Base-by-base conservation (phyloP, 768 basidiomycete genomes). In the Russula abietina region DNA sequence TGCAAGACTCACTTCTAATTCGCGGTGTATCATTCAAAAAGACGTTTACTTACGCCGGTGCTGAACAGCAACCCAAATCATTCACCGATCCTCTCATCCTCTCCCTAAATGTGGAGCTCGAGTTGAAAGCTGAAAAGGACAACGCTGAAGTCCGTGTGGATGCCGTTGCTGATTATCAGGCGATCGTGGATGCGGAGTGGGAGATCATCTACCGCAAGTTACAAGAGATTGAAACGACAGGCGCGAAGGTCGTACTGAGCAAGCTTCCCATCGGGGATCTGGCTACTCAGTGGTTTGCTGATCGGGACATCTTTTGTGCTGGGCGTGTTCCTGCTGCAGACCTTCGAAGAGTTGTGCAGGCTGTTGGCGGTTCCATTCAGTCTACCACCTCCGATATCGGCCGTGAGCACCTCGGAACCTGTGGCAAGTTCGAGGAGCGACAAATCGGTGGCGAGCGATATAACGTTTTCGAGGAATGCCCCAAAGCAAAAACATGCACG, bases 181-280 rank as follows among this genome's bases (percentile, higher is more conserved):
- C 96, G 6, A 98, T 99, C 70, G 97, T 99, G 57, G 94, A 99
- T 73, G 97, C 97, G 12, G 97, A 99, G 73, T 99, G 97, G 97
- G 91, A 96, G 70, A 98, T 99, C 75, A 99, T 99, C 70, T 98
- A 96, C 78, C 85, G 90, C 68, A 99, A 99, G 75, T 80, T 99
- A 17, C 89, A 96, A 69, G 93, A 93, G 3, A 97, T 98, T 72
- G 91, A 93, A 70, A 87, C 89, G 70, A 97, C 95, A 2, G 97
- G 96, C 45, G 97, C 97, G 32, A 95, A 95, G 73, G 93, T 99
- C 65, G 94, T 99, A 41, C 81, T 99, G 67, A 97, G 94, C 78
- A 97, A 98, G 75, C 83, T 99, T 11, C 97, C 97, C 12, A 98
- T 98, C 70, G 97, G 97, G 33, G 97, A 99, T 77, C 80, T 99